A percentile compares a stretch with the other conserved stretches of the same genome.
Evolutionary conservation across 768 basidiomycete genomes (phyloP).

Genomic region (Podaxis rugospora): DNA sequence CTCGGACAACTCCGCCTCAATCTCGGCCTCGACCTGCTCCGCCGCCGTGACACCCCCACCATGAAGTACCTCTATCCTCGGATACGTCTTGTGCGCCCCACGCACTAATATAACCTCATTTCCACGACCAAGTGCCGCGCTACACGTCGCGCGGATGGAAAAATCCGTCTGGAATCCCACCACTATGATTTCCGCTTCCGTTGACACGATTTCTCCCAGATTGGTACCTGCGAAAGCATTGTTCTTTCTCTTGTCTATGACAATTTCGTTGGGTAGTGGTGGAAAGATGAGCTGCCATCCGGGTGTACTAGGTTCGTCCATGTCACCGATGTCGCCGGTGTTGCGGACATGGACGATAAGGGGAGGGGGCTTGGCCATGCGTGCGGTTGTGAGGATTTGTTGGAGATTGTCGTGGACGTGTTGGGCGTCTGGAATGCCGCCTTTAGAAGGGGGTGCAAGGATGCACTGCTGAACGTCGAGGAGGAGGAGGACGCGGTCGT

Average conservation of each 20-base stretch:
- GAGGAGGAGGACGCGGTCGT: constrained; percentile 48
- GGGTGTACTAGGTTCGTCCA: constrained; percentile 49
- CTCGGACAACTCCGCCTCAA: constrained; percentile 66
- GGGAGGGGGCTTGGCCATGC: constrained; percentile 42
- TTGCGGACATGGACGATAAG: constrained; percentile 69
- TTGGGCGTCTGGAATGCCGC: constrained; percentile 41
- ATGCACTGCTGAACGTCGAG: constrained; percentile 53
- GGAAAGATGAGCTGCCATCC: constrained; percentile 63
- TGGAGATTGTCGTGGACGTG: constrained; percentile 43
- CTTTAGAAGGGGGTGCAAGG: constrained; percentile 41
- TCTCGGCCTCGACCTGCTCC: constrained; percentile 46
- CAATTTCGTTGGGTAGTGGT: constrained; percentile 44
- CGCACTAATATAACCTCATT: constrained; percentile 62
- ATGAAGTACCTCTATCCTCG: constrained; percentile 58
- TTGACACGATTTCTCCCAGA: constrained; percentile 44
- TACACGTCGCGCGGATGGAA: constrained; percentile 56
- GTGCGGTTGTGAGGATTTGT: constrained; percentile 45
- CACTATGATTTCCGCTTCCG: constrained; percentile 58
- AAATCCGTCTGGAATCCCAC: constrained; percentile 69
- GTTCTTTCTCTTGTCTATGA: constrained; percentile 66
- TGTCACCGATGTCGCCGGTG: constrained; percentile 53
- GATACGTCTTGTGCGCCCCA: constrained; percentile 66
- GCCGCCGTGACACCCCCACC: constrained; percentile 54
- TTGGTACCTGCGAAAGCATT: constrained; percentile 63
- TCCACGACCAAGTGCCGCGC: constrained; percentile 55